Percentiles rank a stretch among this genome's conserved stretches.
phyloP scores from a whole-genome alignment of 192 early-diverging fungal species.

The Podila minutissima region DNA sequence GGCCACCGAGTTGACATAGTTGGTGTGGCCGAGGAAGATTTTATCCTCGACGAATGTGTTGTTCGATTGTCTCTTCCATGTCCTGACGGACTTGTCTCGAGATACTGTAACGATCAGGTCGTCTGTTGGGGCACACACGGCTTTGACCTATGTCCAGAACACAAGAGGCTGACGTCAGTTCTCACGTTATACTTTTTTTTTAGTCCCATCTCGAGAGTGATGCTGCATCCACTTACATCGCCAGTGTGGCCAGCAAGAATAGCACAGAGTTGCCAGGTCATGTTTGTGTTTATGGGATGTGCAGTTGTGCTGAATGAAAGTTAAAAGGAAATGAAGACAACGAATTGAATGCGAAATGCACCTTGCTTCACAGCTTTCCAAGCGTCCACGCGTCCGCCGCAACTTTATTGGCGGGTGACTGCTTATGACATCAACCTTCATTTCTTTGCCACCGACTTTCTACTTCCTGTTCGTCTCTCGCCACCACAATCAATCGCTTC shows the following conservation, averaged over 20 bases:
- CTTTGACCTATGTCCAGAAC: constrained; percentile 67
- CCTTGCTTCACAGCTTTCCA: too few relatives aligned
- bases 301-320: background rate
- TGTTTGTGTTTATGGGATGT: background rate
- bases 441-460: background rate
- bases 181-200: background rate
- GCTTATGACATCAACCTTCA: background rate
- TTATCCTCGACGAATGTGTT: constrained; percentile 64
- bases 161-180: background rate
- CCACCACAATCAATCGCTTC: background rate
- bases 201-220: background rate
- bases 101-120: constrained; percentile 75
- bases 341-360: background rate
- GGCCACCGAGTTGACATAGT: constrained; percentile 84
- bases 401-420: too few relatives aligned
- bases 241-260: constrained; percentile 45
- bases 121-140: constrained; percentile 65
- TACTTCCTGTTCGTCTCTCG: background rate
- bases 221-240: constrained; percentile 27
- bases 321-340: background rate
- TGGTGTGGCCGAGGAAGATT: constrained; percentile 71
- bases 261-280: constrained; percentile 48
- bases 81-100: constrained; percentile 77
- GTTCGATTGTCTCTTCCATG: constrained; percentile 69
- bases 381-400: too few relatives aligned